Evolutionary conservation across 2,329 filamentous ascomycete species (phyloP).

Genomic region (Fusarium sacchari): DNA sequence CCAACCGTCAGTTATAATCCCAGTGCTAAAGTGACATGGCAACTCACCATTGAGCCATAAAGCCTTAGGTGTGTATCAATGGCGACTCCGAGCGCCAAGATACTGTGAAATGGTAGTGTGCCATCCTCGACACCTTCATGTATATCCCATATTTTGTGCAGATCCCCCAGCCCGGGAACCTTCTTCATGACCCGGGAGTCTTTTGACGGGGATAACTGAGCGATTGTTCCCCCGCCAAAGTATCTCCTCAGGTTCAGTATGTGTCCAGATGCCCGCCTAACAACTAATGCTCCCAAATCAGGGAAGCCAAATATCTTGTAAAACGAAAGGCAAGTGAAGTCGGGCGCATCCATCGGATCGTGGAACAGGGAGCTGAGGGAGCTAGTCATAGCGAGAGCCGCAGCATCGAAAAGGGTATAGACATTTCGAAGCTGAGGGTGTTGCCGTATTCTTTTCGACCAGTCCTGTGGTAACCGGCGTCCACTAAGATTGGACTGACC

Average conservation of each 20-base stretch:
- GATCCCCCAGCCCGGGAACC: slow-evolving; percentile 50
- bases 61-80: slow-evolving; percentile 65
- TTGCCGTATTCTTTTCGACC: slow-evolving; percentile 56
- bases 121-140: slow-evolving; percentile 74
- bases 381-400: slow-evolving; percentile 71
- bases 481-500: slow-evolving; percentile 78
- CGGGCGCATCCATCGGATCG: slow-evolving; percentile 62
- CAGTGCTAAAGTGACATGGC: no score
- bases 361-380: slow-evolving; percentile 63
- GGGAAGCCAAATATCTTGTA: slow-evolving; percentile 76
- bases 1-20: neutral
- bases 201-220: slow-evolving; percentile 54
- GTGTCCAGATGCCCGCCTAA: slow-evolving; percentile 65
- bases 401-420: slow-evolving; percentile 70
- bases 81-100: slow-evolving; percentile 69
- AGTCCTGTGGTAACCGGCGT: slow-evolving; percentile 66
- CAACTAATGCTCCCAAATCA: slow-evolving; percentile 70
- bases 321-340: slow-evolving; percentile 69
- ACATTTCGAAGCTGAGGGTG: slow-evolving; percentile 36
- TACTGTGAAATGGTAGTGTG: slow-evolving; percentile 72
- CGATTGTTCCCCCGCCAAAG: slow-evolving; percentile 76
- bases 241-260: slow-evolving; percentile 66
- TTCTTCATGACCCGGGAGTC: slow-evolving; percentile 50
- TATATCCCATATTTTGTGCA: slow-evolving; percentile 53
- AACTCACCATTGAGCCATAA: slow-evolving; percentile 62